Conservation (phyloP, 2,329 filamentous ascomycete genomes). For the Blastomyces parvus region DNA sequence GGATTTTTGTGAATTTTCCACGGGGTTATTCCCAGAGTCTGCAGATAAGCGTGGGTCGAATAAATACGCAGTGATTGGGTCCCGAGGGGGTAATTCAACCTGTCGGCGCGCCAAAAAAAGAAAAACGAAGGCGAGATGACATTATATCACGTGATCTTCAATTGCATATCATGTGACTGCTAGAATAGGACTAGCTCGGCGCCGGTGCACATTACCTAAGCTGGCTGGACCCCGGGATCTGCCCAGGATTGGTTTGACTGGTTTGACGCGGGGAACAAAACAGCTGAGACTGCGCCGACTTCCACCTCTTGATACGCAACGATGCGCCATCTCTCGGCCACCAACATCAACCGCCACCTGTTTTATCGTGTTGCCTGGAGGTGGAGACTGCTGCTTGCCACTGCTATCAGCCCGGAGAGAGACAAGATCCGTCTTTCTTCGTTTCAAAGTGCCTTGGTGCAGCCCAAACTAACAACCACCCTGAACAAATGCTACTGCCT, state of each 20-base stretch:
- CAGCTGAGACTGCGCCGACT: neutral
- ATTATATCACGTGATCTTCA: neutral
- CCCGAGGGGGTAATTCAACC: no score
- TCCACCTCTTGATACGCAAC: neutral
- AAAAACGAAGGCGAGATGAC: no score
- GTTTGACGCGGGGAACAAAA: neutral
- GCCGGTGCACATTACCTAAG: neutral
- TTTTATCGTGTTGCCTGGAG: slow-evolving; percentile 4
- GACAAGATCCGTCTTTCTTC: neutral
- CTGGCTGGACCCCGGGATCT: neutral
- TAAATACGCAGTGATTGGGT: neutral
- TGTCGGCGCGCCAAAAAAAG: no score
- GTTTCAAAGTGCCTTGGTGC: neutral
- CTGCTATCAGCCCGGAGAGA: neutral
- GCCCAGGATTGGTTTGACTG: neutral
- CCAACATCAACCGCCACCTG: neutral
- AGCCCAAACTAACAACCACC: neutral
- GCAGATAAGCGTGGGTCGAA: neutral
- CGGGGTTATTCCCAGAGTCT: neutral
- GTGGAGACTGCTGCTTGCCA: neutral
- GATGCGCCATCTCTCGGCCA: no score
- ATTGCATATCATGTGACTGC: neutral
- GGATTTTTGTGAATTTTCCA: neutral
- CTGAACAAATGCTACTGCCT: slow-evolving; percentile 3
- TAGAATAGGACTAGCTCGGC: neutral